These are phyloP conservation scores for Lithohypha guttulata DNA, from an alignment of 2,329 filamentous ascomycete species.

Conservation along the genomic window DNA sequence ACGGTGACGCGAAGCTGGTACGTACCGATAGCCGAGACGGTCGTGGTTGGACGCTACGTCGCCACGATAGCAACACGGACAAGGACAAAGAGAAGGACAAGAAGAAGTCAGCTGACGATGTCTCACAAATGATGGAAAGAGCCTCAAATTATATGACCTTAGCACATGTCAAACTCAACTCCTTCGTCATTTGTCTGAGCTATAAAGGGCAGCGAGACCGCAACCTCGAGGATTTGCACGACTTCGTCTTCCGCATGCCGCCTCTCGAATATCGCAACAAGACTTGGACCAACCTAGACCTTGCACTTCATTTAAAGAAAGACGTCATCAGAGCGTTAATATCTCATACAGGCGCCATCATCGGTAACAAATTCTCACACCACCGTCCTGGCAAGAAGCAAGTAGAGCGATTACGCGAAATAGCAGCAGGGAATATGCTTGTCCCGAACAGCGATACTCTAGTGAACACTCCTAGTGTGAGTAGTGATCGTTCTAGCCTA, in stretches of 20 bases:
- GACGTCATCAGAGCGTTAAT: slow-evolving; percentile 90
- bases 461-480: slow-evolving; percentile 17
- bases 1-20: slow-evolving; percentile 8
- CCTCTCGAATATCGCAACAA: slow-evolving; percentile 96
- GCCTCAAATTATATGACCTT: slow-evolving; percentile 98
- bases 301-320: slow-evolving; percentile 85
- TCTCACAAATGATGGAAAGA: slow-evolving; percentile 91
- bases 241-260: slow-evolving; percentile 93
- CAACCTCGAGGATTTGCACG: slow-evolving; percentile 92
- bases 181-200: slow-evolving; percentile 86
- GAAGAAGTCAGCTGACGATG: slow-evolving; percentile 66
- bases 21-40: slow-evolving; percentile 4
- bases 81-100: slow-evolving; percentile 40
- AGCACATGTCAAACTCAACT: slow-evolving; percentile 86
- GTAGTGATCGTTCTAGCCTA: slow-evolving; percentile 21
- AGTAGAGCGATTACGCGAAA: slow-evolving; percentile 66
- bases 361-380: slow-evolving; percentile 91
- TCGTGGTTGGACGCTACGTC: not conserved
- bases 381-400: slow-evolving; percentile 73
- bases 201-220: slow-evolving; percentile 94
- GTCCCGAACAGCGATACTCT: slow-evolving; percentile 34
- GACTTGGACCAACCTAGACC: slow-evolving; percentile 95
- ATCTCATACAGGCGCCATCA: slow-evolving; percentile 88
- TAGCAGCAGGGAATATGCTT: slow-evolving; percentile 67
- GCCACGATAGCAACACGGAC: slow-evolving; percentile 33